A percentile compares a stretch with the other conserved stretches of the same genome.
Evolutionary conservation across 768 basidiomycete species (phyloP).

Genomic region (Trametes punicea): DNA sequence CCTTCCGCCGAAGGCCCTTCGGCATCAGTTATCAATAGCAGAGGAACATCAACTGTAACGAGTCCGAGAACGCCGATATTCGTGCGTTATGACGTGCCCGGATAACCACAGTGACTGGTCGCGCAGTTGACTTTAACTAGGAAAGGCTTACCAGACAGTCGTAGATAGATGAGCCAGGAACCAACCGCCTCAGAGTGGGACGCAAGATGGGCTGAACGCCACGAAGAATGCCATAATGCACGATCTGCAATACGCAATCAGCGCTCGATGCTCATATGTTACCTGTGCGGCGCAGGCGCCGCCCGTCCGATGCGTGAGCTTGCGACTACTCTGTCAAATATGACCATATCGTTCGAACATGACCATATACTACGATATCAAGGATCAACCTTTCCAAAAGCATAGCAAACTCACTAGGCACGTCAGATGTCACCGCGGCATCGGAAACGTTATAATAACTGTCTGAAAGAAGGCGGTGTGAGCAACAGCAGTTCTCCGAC

Average conservation of each 20-base stretch:
- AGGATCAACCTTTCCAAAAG: not conserved
- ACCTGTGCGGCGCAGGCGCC: not conserved
- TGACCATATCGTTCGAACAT: not conserved
- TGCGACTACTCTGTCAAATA: conserved; percentile 6
- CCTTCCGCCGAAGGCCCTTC: not conserved
- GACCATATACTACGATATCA: not conserved
- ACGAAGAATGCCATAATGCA: no score
- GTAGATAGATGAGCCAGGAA: no score
- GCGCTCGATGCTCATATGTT: not conserved
- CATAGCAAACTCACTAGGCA: conserved; percentile 5
- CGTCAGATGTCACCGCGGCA: not conserved
- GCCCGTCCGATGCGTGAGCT: no score
- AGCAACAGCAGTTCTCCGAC: not conserved
- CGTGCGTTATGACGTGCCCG: no score
- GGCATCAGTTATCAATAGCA: no score
- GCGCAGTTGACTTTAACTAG: no score
- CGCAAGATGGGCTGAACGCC: no score
- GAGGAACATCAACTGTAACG: no score
- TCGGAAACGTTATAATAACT: not conserved
- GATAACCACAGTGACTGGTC: no score
- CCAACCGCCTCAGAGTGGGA: no score
- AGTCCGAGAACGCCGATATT: no score
- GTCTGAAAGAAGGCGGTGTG: conserved; percentile 5
- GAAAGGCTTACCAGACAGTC: no score
- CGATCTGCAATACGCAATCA: not conserved